Percentiles rank a stretch among this genome's conserved stretches.
These are phyloP conservation scores for Ophioceras dolichostomum DNA, from an alignment of 2,329 filamentous ascomycete genomes.

Conservation along the genomic window DNA sequence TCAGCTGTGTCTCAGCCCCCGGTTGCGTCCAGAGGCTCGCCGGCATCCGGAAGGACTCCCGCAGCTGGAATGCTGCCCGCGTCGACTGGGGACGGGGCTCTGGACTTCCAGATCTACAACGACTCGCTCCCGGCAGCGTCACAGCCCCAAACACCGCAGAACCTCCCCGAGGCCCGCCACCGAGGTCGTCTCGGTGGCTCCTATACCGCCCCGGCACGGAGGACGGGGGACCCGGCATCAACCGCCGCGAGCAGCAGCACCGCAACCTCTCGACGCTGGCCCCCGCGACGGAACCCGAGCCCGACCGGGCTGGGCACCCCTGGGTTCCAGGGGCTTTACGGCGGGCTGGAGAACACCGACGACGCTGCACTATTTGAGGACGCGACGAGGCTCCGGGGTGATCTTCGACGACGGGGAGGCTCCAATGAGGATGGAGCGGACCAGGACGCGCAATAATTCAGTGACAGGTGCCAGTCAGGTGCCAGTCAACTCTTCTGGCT, in stretches of 20 bases:
- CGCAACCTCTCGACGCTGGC: slow-evolving; percentile 5
- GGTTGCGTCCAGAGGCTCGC: too few species aligned
- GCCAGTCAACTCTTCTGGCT: too few species aligned
- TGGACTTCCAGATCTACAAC: slow-evolving; percentile 31
- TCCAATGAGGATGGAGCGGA: not conserved
- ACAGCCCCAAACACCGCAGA: slow-evolving; percentile 37
- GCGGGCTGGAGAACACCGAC: slow-evolving; percentile 34
- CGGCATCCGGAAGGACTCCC: too few species aligned
- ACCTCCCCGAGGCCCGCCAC: slow-evolving; percentile 35
- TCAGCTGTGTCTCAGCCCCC: too few species aligned
- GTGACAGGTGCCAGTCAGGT: too few species aligned
- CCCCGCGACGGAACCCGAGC: slow-evolving; percentile 16
- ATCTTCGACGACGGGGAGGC: not conserved
- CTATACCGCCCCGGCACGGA: slow-evolving; percentile 27
- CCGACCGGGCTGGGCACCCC: slow-evolving; percentile 25
- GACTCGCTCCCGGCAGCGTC: slow-evolving; percentile 27
- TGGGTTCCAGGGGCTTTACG: slow-evolving; percentile 33
- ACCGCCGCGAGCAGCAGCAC: not conserved
- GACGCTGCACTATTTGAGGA: slow-evolving; percentile 23
- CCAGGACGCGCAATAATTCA: too few species aligned
- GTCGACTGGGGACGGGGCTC: too few species aligned
- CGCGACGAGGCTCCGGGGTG: slow-evolving; percentile 5
- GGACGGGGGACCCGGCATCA: not conserved
- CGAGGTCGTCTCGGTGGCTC: slow-evolving; percentile 27
- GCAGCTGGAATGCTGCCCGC: too few species aligned